Evolutionary conservation across 1,139 yeast species (phyloP), one percentile per base, ranked within the genome.

Genomic region (Kluyveromyces sp.): DNA sequence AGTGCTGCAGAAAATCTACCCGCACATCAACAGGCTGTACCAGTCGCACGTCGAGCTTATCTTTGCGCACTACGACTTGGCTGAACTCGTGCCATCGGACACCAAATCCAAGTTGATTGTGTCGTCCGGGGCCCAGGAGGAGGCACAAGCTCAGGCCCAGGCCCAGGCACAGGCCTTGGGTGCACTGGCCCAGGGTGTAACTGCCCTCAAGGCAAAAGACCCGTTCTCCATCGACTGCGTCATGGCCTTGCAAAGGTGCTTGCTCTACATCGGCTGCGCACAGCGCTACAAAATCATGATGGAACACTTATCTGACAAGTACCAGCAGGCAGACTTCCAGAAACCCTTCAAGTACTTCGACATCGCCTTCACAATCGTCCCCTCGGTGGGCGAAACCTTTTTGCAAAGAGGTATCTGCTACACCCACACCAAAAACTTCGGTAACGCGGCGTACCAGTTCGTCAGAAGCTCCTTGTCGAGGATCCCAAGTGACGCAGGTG

Each of bases 351-450:
- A 72, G 51, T 73, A 71, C 53, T 78, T 79, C 53, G 71, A 74
- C 45, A 59, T 69, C 38, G 79, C 87, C 29, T 73, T 79, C 32
- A 56, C 75, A 37, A 63, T 81, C 27, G 63, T 81, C 36, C 90
- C 89, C 1, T 77, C 85, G 0, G 69, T 79, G 48, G 83, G 83
- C 48, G 88, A 81, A 54, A 80, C 87, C 1, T 78, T 78, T 55
- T 51, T 60, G 36, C 85, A 81, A 54, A 72, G 78, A 45, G 88
- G 86, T 4, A 74, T 81, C 66, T 73, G 81, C 25, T 72, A 74
- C 51, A 65, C 69, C 42, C 62, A 68, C 27, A 65, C 68, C 38
- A 68, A 67, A 38, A 68, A 69, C 49, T 63, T 64, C 37, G 68
- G 75, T 21, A 55, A 61, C 38, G 74, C 75, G 1, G 64, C 68